These are phyloP conservation scores for Metrosideros polymorpha DNA, from an alignment of 441 rosid species.

Conservation along the genomic window DNA sequence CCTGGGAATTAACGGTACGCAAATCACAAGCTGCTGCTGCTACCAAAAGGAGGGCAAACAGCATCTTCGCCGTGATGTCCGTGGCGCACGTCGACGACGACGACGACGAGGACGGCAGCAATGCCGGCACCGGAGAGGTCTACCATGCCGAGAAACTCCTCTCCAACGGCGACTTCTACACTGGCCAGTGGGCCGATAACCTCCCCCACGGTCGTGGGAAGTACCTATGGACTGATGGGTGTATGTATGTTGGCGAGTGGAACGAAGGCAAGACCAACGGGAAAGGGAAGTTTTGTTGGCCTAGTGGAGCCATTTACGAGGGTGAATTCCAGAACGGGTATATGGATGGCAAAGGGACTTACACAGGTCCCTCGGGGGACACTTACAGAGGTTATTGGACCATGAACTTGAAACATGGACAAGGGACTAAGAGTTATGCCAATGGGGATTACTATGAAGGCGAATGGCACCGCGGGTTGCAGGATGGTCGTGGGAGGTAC, in stretches of 20 bases:
- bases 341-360: conserved; percentile 92
- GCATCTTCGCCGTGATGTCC: conserved; percentile 38
- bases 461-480: conserved; percentile 75
- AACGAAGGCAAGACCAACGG: conserved; percentile 62
- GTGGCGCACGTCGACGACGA: conserved; percentile 35
- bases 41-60: conserved; percentile 31
- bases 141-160: conserved; percentile 40
- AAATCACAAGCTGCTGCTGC: conserved; percentile 30
- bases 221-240: conserved; percentile 88
- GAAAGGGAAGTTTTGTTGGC: conserved; percentile 90
- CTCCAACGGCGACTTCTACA: conserved; percentile 56
- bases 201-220: conserved; percentile 82
- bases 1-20: conserved; percentile 47
- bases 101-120: conserved; percentile 4
- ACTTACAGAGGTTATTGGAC: conserved; percentile 79
- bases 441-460: conserved; percentile 85
- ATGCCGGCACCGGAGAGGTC: conserved; percentile 1
- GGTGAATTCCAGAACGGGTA: conserved; percentile 85
- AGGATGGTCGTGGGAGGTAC: conserved; percentile 90
- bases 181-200: conserved; percentile 52
- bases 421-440: conserved; percentile 51
- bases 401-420: conserved; percentile 77
- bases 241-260: conserved; percentile 98
- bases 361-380: conserved; percentile 55
- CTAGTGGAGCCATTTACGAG: conserved; percentile 86